phyloP scores from a whole-genome alignment of 1,284 basidiomycete species.

The Boletus mariae region DNA sequence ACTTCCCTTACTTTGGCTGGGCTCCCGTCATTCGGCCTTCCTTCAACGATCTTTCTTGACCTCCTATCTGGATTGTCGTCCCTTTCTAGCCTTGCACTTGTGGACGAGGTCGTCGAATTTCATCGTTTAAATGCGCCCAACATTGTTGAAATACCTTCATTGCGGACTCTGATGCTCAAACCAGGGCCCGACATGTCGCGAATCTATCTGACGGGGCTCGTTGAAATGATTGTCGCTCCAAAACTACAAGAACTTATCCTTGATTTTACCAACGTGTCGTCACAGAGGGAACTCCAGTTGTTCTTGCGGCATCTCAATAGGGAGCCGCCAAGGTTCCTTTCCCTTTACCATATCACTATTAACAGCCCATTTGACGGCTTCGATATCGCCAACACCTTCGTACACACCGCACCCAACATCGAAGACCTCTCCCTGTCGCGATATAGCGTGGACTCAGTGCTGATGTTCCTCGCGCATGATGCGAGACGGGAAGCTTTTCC shows the following conservation, averaged over 20 bases:
- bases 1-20: conserved; percentile 27
- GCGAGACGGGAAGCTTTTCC: conserved; percentile 29
- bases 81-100: conserved; percentile 24
- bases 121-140: conserved; percentile 10
- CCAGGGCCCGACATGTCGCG: conserved; percentile 32
- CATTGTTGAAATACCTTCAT: conserved; percentile 18
- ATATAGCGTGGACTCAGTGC: conserved; percentile 23
- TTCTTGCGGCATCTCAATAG: conserved; percentile 31
- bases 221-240: conserved; percentile 26
- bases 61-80: conserved; percentile 22
- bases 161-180: conserved; percentile 22
- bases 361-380: conserved; percentile 27
- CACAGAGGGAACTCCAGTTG: conserved; percentile 28
- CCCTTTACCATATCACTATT: conserved; percentile 17
- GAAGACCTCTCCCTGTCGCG: conserved; percentile 27
- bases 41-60: conserved; percentile 18
- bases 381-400: conserved; percentile 25
- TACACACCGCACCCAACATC: conserved; percentile 26
- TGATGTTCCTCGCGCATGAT: conserved; percentile 28
- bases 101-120: conserved; percentile 32
- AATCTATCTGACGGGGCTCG: conserved; percentile 22
- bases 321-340: conserved; percentile 25
- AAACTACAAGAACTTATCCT: conserved; percentile 23
- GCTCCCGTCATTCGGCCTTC: conserved; percentile 22
- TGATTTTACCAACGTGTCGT: conserved; percentile 25